Evolutionary conservation across 192 early-diverging fungal species (phyloP), one percentile per base, ranked within the genome.

Genomic region (Coemansia biformis): DNA sequence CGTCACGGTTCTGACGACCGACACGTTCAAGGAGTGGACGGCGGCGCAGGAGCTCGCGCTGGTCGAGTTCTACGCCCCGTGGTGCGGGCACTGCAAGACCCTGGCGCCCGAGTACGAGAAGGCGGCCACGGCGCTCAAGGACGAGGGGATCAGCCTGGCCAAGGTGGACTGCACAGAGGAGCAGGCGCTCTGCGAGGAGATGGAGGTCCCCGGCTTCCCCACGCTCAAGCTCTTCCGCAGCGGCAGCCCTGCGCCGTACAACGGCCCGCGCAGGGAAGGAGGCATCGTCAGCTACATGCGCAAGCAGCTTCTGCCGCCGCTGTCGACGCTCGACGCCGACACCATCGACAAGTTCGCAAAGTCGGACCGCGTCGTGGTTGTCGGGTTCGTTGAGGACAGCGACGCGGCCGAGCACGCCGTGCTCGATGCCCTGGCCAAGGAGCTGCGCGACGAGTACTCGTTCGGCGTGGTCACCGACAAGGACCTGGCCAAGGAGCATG

Each of bases 81-180:
- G 91, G 94, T 98, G 95, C 74, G 90, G 92, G 45, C 89, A 98
- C 82, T 98, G 95, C 78, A 91, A 96, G 80, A 77, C 78, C 42
- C 71, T 88, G 51, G 93, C 92, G 18, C 94, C 94, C 44, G 88
- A 96, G 51, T 98, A 93, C 70, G 95, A 94, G 63, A 74, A 78
- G 38, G 93, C 92, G 39, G 95, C 95, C 52, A 87, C 89, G 10
- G 47, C 76, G 43, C 82, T 98, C 39, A 93, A 92, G 80, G 68
- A 72, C 14, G 63, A 77, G 33, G 76, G 71, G 33, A 85, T 93
- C 48, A 63, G 78, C 36, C 53, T 98, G 40, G 93, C 90, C 74
- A 96, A 98, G 80, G 91, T 98, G 31, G 94, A 98, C 69, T 98
- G 95, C 79, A 96, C 92, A 11, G 86, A 81, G 33, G 87, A 92